These are phyloP conservation scores for Ogataea allantospora DNA, from an alignment of 805 yeast genomes.

Conservation along the genomic window DNA sequence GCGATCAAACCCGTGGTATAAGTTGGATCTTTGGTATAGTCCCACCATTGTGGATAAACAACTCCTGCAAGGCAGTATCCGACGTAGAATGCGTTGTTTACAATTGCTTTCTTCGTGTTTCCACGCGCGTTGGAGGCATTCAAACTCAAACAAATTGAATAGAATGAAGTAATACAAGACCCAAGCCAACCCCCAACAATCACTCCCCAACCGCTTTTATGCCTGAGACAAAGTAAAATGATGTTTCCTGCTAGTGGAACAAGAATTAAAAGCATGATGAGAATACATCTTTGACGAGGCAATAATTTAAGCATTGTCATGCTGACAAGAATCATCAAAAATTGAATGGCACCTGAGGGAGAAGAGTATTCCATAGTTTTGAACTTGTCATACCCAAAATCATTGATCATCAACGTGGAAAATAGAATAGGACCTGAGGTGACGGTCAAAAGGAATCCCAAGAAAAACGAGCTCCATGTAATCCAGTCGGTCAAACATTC, in stretches of 20 bases:
- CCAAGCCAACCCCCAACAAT: conserved; percentile 24
- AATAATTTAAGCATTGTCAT: conserved; percentile 14
- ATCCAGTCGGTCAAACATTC: conserved; percentile 55
- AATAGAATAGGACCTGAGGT: conserved; percentile 43
- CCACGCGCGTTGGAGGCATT: conserved; percentile 55
- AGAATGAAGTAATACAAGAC: conserved; percentile 21
- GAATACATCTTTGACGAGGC: conserved; percentile 27
- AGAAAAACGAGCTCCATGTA: conserved; percentile 46
- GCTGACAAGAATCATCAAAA: conserved; percentile 27
- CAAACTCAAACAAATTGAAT: conserved; percentile 20
- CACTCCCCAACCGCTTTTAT: conserved; percentile 22
- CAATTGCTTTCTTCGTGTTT: conserved; percentile 60
- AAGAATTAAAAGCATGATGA: conserved; percentile 17
- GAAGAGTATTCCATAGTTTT: conserved; percentile 27
- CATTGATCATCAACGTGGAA: conserved; percentile 26
- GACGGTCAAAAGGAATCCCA: conserved; percentile 44
- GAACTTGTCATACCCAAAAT: conserved; percentile 34
- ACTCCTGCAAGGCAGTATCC: conserved; percentile 65
- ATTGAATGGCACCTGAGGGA: conserved; percentile 34
- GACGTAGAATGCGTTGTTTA: conserved; percentile 55
- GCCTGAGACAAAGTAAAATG: conserved; percentile 14
- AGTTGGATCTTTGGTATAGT: conserved; percentile 50
- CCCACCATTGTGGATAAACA: conserved; percentile 69
- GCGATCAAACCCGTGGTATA: conserved; percentile 56
- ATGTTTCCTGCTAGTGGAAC: conserved; percentile 28